phyloP scores from a whole-genome alignment of 78 protist species.

The Planoprotostelium fungivorum region DNA sequence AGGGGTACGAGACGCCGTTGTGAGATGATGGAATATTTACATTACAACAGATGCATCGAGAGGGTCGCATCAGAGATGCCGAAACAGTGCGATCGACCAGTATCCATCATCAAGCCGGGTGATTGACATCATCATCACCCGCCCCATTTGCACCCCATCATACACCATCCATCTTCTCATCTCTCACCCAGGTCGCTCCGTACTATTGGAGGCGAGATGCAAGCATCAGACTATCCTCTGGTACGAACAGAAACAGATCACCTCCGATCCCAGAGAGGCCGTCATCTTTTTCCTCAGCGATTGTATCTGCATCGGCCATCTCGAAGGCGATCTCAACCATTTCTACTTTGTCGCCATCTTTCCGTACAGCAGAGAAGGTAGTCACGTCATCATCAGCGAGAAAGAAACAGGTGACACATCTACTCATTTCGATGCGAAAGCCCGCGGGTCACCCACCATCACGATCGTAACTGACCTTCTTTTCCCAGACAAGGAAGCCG shows the following conservation, averaged over 20 bases:
- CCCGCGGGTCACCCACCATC: no score
- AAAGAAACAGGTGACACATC: no score
- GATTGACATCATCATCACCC: no score
- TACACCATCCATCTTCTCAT: background rate
- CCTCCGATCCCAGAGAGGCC: background rate
- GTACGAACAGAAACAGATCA: background rate
- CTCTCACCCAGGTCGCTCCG: background rate
- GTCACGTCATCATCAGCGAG: background rate
- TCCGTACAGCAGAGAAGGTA: background rate
- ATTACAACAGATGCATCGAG: background rate
- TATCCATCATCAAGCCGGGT: background rate
- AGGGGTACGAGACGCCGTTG: background rate
- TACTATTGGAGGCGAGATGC: background rate
- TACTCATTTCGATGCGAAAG: no score
- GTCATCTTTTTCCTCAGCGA: background rate
- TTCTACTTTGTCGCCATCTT: background rate
- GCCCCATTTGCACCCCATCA: no score
- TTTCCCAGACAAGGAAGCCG: no score
- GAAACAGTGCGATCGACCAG: background rate
- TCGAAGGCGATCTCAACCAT: background rate
- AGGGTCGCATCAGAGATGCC: background rate
- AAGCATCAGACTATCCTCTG: background rate
- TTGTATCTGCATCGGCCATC: background rate
- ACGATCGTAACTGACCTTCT: no score
- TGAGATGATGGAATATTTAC: background rate